phyloP scores from a whole-genome alignment of 106 monocot species.

The Triglochin maritima region DNA sequence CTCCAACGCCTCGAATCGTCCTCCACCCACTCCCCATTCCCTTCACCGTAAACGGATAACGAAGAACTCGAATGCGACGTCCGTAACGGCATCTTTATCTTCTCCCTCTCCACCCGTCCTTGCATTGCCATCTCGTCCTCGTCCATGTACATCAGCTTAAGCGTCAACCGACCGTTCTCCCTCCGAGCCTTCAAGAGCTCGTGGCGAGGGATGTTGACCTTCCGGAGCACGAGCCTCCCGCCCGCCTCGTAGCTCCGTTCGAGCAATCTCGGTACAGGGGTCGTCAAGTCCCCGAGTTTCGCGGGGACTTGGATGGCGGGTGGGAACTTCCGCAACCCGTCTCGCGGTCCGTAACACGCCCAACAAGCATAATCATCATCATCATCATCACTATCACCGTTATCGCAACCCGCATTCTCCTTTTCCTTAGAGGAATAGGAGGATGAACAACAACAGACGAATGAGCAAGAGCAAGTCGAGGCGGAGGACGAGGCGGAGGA shows the following conservation, averaged over 20 bases:
- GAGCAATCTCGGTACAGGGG: slow-evolving; percentile 21
- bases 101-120: background rate
- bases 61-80: background rate
- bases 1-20: background rate
- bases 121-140: background rate
- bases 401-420: background rate
- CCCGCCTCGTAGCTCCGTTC: slow-evolving; percentile 29
- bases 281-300: slow-evolving; percentile 11
- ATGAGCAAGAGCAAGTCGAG: background rate
- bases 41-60: background rate
- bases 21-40: background rate
- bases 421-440: background rate
- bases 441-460: background rate
- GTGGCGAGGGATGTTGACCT: slow-evolving; percentile 13
- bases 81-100: background rate
- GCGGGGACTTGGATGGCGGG: slow-evolving; percentile 35
- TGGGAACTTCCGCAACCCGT: slow-evolving; percentile 18
- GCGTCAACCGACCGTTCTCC: slow-evolving; percentile 28
- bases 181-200: slow-evolving; percentile 28
- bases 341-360: slow-evolving; percentile 29
- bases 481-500: background rate
- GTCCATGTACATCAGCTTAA: slow-evolving; percentile 18
- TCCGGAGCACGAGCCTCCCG: slow-evolving; percentile 38
- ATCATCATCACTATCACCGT: background rate
- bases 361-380: slow-evolving; percentile 24